phyloP scores from a whole-genome alignment of 192 early-diverging fungal genomes.

The Coemansia interrupta region DNA sequence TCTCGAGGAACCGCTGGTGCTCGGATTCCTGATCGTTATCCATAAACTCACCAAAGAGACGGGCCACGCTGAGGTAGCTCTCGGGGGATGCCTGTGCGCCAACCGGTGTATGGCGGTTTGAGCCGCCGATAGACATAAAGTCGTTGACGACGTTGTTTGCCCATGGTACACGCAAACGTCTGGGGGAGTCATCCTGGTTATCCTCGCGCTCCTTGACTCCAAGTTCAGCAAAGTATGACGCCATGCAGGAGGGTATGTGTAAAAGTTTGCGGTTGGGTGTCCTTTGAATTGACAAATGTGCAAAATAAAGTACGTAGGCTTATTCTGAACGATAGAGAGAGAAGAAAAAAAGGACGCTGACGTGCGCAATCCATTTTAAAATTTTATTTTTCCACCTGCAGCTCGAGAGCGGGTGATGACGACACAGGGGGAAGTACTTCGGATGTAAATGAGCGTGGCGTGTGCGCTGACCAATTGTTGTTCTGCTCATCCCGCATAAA shows the following conservation, averaged over 20 bases:
- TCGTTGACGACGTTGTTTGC: slow-evolving; percentile 36
- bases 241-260: slow-evolving; percentile 18
- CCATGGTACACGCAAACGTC: slow-evolving; percentile 27
- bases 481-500: not conserved
- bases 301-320: no score
- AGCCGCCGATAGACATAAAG: slow-evolving; percentile 35
- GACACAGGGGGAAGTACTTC: not conserved
- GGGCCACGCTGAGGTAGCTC: slow-evolving; percentile 34
- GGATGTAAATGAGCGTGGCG: not conserved
- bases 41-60: slow-evolving; percentile 40
- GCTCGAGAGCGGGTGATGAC: slow-evolving; percentile 5
- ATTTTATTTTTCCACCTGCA: no score
- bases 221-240: slow-evolving; percentile 41
- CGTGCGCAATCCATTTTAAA: not conserved
- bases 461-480: not conserved
- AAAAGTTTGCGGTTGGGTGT: not conserved
- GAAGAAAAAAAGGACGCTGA: not conserved
- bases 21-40: slow-evolving; percentile 22
- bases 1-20: slow-evolving; percentile 46
- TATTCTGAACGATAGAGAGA: not conserved
- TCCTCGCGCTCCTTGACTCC: slow-evolving; percentile 36
- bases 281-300: slow-evolving; percentile 2
- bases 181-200: slow-evolving; percentile 12
- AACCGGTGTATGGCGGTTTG: slow-evolving; percentile 39
- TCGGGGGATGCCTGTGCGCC: slow-evolving; percentile 34